phyloP scores from a whole-genome alignment of 345 rosid species.

The Cardamine resedifolia region DNA sequence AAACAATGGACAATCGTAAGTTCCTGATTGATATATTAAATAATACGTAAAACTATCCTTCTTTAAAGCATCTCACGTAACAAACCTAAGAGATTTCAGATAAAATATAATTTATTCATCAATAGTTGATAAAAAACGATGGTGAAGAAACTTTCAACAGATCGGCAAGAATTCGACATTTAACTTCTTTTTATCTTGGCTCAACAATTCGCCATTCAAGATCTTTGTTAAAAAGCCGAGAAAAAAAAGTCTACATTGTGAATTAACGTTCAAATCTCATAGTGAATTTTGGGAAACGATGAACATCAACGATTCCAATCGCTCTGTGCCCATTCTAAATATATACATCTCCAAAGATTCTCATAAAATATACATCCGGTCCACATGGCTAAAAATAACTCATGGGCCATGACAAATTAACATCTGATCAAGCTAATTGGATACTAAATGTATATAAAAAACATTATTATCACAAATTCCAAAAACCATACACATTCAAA shows the following conservation, averaged over 20 bases:
- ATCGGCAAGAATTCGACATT: background rate
- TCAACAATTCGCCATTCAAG: too few relatives aligned
- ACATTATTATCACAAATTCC: background rate
- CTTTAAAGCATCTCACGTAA: conserved; percentile 9
- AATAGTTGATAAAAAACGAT: background rate
- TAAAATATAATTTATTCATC: background rate
- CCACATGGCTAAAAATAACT: background rate
- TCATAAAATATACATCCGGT: too few relatives aligned
- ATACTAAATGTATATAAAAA: too few relatives aligned
- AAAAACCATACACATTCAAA: background rate
- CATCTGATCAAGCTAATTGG: background rate
- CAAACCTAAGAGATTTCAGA: conserved; percentile 4
- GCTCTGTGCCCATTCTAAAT: background rate
- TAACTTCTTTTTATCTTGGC: background rate
- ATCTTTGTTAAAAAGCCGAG: background rate
- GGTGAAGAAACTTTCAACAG: background rate
- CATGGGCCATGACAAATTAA: background rate
- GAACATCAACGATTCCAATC: background rate
- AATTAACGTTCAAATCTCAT: background rate
- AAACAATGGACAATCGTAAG: background rate
- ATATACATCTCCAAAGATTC: background rate
- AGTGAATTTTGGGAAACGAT: background rate
- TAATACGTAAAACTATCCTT: background rate
- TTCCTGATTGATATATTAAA: background rate
- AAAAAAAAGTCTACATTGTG: background rate